A percentile compares a stretch with the other conserved stretches of the same genome.
phyloP scores from a whole-genome alignment of 352 stramenopile genomes.

The Globisporangium paroecandrum region DNA sequence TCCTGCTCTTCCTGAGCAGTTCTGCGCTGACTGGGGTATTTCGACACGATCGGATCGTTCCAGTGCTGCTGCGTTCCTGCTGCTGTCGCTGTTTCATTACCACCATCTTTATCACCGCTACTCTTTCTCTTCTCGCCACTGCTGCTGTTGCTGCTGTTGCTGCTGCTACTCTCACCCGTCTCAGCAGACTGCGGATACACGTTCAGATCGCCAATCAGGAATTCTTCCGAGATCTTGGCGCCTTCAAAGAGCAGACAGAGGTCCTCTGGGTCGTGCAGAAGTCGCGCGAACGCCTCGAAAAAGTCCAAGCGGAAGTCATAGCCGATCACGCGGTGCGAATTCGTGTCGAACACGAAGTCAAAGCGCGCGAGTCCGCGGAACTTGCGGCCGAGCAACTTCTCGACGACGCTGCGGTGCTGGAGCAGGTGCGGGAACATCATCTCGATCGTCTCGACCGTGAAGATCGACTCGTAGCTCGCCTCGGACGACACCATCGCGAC shows the following conservation, averaged over 20 bases:
- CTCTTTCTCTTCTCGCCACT: background rate
- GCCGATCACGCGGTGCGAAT: conserved; percentile 32
- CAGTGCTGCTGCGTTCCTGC: background rate
- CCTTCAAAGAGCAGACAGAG: conserved; percentile 37
- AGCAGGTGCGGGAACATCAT: conserved; percentile 51
- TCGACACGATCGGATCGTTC: conserved; percentile 7
- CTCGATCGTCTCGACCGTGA: conserved; percentile 43
- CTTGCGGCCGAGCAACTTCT: conserved; percentile 28
- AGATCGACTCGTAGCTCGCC: conserved; percentile 36
- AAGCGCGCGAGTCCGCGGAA: conserved; percentile 33
- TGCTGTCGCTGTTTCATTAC: background rate
- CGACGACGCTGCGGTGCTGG: conserved; percentile 21
- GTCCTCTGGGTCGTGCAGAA: conserved; percentile 38
- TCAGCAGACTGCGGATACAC: conserved; percentile 20
- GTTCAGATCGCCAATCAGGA: conserved; percentile 41
- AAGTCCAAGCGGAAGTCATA: conserved; percentile 50
- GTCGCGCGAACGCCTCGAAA: conserved; percentile 28
- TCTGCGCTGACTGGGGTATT: conserved; percentile 6
- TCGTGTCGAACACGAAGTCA: conserved; percentile 43
- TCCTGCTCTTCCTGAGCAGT: background rate
- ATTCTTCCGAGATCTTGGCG: conserved; percentile 49
- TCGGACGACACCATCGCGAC: conserved; percentile 35
- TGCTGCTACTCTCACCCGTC: background rate
- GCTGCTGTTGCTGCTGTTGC: background rate
- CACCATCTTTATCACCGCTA: background rate